These are phyloP conservation scores for Xylariales sp. DNA, from an alignment of 2,329 filamentous ascomycete species.

Conservation along the genomic window DNA sequence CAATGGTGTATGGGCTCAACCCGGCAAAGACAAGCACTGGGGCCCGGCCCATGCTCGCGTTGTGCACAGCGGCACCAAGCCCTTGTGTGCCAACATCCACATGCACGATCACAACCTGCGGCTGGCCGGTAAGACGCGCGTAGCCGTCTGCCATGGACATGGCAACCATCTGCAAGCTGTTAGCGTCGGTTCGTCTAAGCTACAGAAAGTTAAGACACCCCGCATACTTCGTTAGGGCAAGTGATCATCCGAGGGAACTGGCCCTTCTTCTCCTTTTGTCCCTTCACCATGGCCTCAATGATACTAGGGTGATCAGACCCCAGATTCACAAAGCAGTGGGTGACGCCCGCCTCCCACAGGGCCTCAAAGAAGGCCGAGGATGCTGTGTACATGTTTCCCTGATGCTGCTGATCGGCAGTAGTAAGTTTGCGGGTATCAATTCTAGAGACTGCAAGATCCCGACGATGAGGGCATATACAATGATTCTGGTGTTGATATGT, in stretches of 20 bases:
- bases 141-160: conserved; percentile 83
- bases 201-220: no score
- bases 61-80: conserved; percentile 73
- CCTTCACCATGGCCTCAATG: conserved; percentile 76
- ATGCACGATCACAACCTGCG: conserved; percentile 75
- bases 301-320: conserved; percentile 73
- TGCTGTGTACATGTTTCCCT: conserved; percentile 54
- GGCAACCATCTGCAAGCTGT: conserved; percentile 64
- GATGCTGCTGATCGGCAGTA: no score
- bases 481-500: no score
- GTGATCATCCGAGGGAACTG: conserved; percentile 72
- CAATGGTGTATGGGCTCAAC: conserved; percentile 69
- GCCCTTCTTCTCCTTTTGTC: conserved; percentile 60
- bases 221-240: conserved; percentile 68
- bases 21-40: conserved; percentile 77
- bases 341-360: conserved; percentile 30
- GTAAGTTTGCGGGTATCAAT: no score
- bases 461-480: no score
- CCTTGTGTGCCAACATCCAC: conserved; percentile 81
- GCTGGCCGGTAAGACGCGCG: conserved; percentile 65
- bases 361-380: conserved; percentile 63
- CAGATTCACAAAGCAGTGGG: conserved; percentile 54
- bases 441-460: no score
- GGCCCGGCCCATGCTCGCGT: conserved; percentile 68
- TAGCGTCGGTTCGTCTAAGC: background rate